Evolutionary conservation across 2,329 filamentous ascomycete genomes (phyloP), one percentile per base, ranked within the genome.

Genomic region (Cadophora sp.): DNA sequence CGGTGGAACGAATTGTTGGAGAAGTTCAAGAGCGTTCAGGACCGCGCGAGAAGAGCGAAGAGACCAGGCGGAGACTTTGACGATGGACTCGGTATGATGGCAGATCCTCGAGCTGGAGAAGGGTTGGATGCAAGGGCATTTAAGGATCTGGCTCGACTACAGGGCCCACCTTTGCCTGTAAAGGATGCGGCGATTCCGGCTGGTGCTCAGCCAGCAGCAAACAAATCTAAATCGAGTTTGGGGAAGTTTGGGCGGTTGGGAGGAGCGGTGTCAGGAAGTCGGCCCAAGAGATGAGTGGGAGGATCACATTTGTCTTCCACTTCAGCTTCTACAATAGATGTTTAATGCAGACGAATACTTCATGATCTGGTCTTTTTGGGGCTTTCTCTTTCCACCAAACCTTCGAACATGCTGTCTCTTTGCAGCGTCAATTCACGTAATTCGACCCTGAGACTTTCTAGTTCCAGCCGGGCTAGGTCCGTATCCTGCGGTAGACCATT

Each of bases 1-100:
- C 91, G 92, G 65, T 99, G 96, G 96, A 88, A 87, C 2, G 96
- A 99, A 74, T 85, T 99, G 43, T 86, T 99, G 5, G 96, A 99
- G 72, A 97, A 97, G 77, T 99, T 99, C 81, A 92, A 92, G 73
- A 88, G 86, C 63, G 95, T 97, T 1, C 96, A 99, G 77, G 96
- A 99, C 73, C 89, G 89, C 69, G 92, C 94, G 6, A 87, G 94
- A 65, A 86, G 93, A 64, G 84, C 88, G 14, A 91, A 93, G 76
- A 83, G 89, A 68, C 80, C 81, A 79, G 82, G 69, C 76, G 80
- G 40, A 72, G 74, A 80, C 26, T 73, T 87, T 63, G 84, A 83
- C 61, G 79, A 84, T 56, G 86, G 87, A 16, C 80, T 84, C 5
- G 81, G 84, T 19, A 74, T 82, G 40, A 74, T 82, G 40, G 84